These are phyloP conservation scores for Leishmania guyanensis DNA, from an alignment of 208 protist genomes.

Conservation along the genomic window DNA sequence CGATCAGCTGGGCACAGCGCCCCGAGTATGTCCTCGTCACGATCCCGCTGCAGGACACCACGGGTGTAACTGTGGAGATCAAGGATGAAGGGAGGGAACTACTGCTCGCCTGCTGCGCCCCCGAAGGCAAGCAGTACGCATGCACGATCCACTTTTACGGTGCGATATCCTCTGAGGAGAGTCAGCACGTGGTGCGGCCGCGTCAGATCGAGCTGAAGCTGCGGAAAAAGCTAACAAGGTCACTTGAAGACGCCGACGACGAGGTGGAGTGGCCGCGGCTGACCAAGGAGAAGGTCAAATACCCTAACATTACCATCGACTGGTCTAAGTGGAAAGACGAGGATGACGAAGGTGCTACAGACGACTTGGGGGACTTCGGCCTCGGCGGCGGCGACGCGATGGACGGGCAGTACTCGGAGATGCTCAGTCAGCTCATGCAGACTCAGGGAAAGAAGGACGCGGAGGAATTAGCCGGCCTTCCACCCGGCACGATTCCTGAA, in stretches of 20 bases:
- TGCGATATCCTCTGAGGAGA: slow-evolving; percentile 73
- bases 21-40: slow-evolving; percentile 79
- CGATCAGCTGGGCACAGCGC: slow-evolving; percentile 85
- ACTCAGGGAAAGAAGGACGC: slow-evolving; percentile 35
- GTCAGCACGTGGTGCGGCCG: slow-evolving; percentile 65
- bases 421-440: slow-evolving; percentile 55
- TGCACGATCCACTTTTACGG: slow-evolving; percentile 60
- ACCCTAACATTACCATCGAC: slow-evolving; percentile 80
- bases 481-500: slow-evolving; percentile 19
- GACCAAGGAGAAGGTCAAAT: slow-evolving; percentile 61
- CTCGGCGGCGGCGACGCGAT: slow-evolving; percentile 25
- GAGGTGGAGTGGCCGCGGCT: slow-evolving; percentile 78
- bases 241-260: slow-evolving; percentile 41
- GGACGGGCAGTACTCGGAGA: slow-evolving; percentile 32
- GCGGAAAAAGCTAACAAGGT: slow-evolving; percentile 50
- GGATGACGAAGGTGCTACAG: slow-evolving; percentile 47
- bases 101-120: slow-evolving; percentile 37
- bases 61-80: slow-evolving; percentile 64
- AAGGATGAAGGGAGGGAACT: slow-evolving; percentile 54
- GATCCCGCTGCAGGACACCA: slow-evolving; percentile 77
- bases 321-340: slow-evolving; percentile 86
- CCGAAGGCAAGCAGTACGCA: slow-evolving; percentile 49
- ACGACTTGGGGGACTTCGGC: slow-evolving; percentile 39
- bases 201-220: slow-evolving; percentile 82
- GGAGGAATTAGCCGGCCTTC: slow-evolving; percentile 26